Conservation (phyloP, 2,329 filamentous ascomycete species). For the Venturia nashicola region DNA sequence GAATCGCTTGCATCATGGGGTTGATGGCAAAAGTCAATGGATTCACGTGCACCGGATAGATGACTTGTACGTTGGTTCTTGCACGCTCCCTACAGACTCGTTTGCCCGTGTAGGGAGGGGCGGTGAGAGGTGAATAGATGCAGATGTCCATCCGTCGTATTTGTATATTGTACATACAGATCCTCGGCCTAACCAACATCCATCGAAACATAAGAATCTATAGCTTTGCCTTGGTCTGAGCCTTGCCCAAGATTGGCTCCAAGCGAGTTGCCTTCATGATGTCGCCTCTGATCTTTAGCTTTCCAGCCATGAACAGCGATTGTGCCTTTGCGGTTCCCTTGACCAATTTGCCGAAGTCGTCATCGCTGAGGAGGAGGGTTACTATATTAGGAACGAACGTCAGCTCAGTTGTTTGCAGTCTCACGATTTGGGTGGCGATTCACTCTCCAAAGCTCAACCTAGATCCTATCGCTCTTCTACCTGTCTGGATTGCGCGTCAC, state of each 20-base stretch:
- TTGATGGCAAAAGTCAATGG: neutral
- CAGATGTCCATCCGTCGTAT: neutral
- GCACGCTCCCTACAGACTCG: too few relatives aligned
- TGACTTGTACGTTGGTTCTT: too few relatives aligned
- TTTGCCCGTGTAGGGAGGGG: too few relatives aligned
- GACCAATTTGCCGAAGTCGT: slow-evolving; percentile 75
- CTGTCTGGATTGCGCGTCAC: neutral
- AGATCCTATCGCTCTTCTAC: too few relatives aligned
- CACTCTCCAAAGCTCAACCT: neutral
- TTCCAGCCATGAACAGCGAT: slow-evolving; percentile 93
- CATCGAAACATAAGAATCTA: slow-evolving; percentile 12
- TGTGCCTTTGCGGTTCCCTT: slow-evolving; percentile 86
- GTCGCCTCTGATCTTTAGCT: slow-evolving; percentile 96
- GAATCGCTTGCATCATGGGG: neutral
- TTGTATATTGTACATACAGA: neutral
- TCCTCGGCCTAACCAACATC: neutral
- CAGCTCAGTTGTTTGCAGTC: neutral
- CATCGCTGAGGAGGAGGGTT: slow-evolving; percentile 72
- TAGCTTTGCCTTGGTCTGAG: slow-evolving; percentile 40
- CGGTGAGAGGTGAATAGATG: too few relatives aligned
- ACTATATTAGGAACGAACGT: slow-evolving; percentile 38
- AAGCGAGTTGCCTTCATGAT: slow-evolving; percentile 98
- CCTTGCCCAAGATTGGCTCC: slow-evolving; percentile 84
- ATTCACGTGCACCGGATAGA: neutral
- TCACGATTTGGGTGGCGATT: neutral